A percentile compares a stretch with the other conserved stretches of the same genome.
phyloP scores from a whole-genome alignment of 768 basidiomycete species.

The Tricholoma sp. region DNA sequence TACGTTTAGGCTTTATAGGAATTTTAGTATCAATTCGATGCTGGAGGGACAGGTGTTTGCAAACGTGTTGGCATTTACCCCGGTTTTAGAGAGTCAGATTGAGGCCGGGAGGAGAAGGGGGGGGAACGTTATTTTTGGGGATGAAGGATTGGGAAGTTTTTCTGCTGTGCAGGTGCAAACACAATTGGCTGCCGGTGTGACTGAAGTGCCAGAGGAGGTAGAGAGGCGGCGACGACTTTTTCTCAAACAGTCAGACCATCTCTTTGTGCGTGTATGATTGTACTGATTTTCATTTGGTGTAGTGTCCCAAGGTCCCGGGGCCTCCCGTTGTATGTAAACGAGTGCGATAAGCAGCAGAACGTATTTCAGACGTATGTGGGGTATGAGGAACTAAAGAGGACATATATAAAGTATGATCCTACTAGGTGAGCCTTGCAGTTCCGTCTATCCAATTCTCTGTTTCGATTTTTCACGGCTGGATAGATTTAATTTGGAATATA shows the following conservation, averaged over 20 bases:
- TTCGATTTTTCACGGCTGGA: not conserved
- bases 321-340: conserved; percentile 35
- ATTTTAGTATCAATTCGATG: conserved; percentile 18
- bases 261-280: not conserved
- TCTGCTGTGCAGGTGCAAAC: conserved; percentile 29
- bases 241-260: not conserved
- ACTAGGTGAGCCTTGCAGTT: conserved; percentile 22
- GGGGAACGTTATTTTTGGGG: conserved; percentile 28
- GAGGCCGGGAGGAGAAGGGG: conserved; percentile 27
- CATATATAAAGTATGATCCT: conserved; percentile 41
- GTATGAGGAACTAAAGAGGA: conserved; percentile 29
- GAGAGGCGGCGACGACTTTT: not conserved
- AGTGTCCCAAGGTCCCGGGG: conserved; percentile 34
- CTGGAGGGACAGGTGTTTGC: conserved; percentile 19
- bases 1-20: conserved; percentile 26
- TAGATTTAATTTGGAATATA: conserved; percentile 30
- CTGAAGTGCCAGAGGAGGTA: not conserved
- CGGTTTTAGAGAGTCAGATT: conserved; percentile 31
- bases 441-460: not conserved
- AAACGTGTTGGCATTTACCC: conserved; percentile 32
- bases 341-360: conserved; percentile 32
- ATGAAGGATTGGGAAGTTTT: conserved; percentile 30
- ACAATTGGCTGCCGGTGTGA: conserved; percentile 17
- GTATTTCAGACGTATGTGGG: conserved; percentile 36
- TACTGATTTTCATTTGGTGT: not conserved